These are phyloP conservation scores for Saccharomycopsis fermentans DNA, from an alignment of 805 yeast species.

Conservation along the genomic window DNA sequence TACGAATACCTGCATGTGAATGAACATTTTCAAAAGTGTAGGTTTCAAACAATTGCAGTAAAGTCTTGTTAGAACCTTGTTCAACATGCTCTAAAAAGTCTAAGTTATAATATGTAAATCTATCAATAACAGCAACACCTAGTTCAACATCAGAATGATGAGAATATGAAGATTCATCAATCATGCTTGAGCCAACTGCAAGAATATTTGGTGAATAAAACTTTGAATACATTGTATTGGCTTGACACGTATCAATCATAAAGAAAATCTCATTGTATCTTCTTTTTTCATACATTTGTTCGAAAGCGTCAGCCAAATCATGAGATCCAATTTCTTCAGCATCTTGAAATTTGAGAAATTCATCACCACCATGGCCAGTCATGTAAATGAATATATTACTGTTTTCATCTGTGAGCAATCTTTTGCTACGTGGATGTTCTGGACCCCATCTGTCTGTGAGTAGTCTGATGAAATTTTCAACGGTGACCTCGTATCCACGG, in stretches of 20 bases:
- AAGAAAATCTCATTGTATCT: conserved; percentile 91
- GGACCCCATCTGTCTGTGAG: conserved; percentile 94
- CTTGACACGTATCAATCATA: conserved; percentile 98
- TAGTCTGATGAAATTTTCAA: conserved; percentile 86
- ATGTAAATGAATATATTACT: conserved; percentile 88
- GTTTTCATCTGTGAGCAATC: conserved; percentile 85
- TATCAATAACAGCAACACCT: conserved; percentile 95
- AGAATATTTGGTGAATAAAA: conserved; percentile 87
- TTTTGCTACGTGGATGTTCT: conserved; percentile 85
- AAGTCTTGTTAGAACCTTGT: conserved; percentile 60
- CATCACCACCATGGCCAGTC: conserved; percentile 99
- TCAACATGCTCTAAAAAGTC: conserved; percentile 80
- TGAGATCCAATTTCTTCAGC: conserved; percentile 94
- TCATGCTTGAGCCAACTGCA: conserved; percentile 82
- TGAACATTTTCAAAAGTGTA: conserved; percentile 81
- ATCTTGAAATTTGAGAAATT: conserved; percentile 93
- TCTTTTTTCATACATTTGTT: conserved; percentile 92
- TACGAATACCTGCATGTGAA: conserved; percentile 87
- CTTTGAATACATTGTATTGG: conserved; percentile 92
- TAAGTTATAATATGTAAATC: conserved; percentile 86
- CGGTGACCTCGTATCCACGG: conserved; percentile 96
- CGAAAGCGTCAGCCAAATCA: conserved; percentile 95
- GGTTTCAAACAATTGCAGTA: conserved; percentile 75
- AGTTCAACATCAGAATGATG: conserved; percentile 93
- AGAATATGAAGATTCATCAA: conserved; percentile 86